Evolutionary conservation across 129 eudicot genomes (phyloP), one percentile per base, ranked within the genome.

Genomic region (Saposhnikovia divaricata): DNA sequence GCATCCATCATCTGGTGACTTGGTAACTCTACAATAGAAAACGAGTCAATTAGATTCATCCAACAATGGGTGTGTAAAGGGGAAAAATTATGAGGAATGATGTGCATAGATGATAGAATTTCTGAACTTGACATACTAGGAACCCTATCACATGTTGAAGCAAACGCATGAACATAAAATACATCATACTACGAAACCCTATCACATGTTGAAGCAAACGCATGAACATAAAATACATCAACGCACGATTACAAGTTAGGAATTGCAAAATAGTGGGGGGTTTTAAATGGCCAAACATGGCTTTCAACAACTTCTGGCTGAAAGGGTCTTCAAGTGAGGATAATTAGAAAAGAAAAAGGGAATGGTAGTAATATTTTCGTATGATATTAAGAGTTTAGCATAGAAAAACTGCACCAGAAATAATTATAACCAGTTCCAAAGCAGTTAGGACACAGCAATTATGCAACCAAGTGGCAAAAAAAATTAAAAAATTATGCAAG

Each of bases 1-100:
- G n/a, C n/a, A n/a, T n/a, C 40, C 78, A 75, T 75, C 78, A 75
- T 75, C 78, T 75, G 39, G 78, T 75, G 19, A 75, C n/a, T 75
- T 46, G 78, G 78, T 46, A 75, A 46, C 78, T 75, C 59, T 46
- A 44, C 61, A 75, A 66, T 13, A 34, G 2, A 23, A 46, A 75
- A 12, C 11, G 14, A 15, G 78, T 7, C 34, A 45, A 16, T 45
- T 19, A 46, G 61, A 46, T 10, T 27, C 25, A 16, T 46, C 0
- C 51, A 23, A 11, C 23, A 21, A 19, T 12, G 16, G 18, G 37
- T 9, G 38, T 18, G 2, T 1, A 31, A 38, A 8, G 59, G 13
- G 16, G 31, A 15, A 6, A 38, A 70, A 6, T 3, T 31, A 31
- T 4, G 9, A 21, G 68, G n/a, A 59, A 23, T 5, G 9, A 19